These are phyloP conservation scores for Durio zibethinus DNA, from an alignment of 345 rosid species.

Conservation along the genomic window DNA sequence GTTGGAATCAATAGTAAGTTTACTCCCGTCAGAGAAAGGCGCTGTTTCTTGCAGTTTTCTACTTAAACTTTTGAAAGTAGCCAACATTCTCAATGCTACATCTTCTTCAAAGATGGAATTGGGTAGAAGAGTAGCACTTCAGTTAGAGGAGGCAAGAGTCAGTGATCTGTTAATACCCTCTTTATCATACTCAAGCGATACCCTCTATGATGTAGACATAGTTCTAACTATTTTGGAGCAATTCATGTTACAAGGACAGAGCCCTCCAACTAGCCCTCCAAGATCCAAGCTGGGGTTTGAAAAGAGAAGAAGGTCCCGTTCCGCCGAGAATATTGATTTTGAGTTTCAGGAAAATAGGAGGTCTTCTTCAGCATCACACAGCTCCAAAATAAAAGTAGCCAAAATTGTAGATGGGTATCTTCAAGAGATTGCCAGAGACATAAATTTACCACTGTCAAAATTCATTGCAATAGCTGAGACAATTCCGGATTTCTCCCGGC, in stretches of 20 bases:
- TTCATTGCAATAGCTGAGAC: constrained; percentile 68
- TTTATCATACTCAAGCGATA: constrained; percentile 37
- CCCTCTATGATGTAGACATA: constrained; percentile 69
- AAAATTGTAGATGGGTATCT: constrained; percentile 84
- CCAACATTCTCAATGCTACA: constrained; percentile 68
- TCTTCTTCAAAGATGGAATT: constrained; percentile 68
- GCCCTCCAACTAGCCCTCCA: constrained; percentile 89
- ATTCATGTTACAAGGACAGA: constrained; percentile 84
- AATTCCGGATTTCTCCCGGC: constrained; percentile 78
- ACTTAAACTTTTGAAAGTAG: constrained; percentile 81
- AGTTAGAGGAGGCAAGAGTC: constrained; percentile 78
- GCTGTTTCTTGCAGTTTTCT: constrained; percentile 82
- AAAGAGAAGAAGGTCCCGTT: constrained; percentile 87
- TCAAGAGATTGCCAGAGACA: constrained; percentile 70
- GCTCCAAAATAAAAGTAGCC: constrained; percentile 90
- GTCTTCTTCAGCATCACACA: constrained; percentile 92
- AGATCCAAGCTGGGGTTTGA: constrained; percentile 62
- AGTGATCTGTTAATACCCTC: constrained; percentile 76
- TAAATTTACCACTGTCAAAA: constrained; percentile 70
- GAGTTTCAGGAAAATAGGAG: constrained; percentile 86
- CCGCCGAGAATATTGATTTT: constrained; percentile 72
- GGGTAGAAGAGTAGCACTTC: constrained; percentile 73
- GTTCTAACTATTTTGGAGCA: constrained; percentile 82
- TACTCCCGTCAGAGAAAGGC: constrained; percentile 79
- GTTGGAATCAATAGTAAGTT: constrained; percentile 75